Evolutionary conservation across 805 yeast genomes (phyloP), one percentile per base, ranked within the genome.

Genomic region (Scheffersomyces ergatensis): DNA sequence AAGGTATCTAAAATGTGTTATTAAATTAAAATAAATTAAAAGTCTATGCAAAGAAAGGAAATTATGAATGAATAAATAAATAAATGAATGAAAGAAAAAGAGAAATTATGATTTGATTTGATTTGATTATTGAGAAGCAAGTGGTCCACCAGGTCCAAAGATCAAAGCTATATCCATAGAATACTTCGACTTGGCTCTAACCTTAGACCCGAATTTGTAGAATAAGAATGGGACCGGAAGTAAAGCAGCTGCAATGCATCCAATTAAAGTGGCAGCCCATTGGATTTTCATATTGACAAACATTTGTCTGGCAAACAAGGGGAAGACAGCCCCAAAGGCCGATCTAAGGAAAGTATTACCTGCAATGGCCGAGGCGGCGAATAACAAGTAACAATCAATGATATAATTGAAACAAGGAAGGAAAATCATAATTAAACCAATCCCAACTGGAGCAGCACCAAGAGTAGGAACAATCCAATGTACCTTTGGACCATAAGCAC

Each of bases 391-490:
- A 34, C 83, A 66, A 55, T 82, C 85, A 36, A 82, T 76, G 45
- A 82, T 61, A 51, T 81, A 81, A 56, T 76, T 78, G 35, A 80
- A 57, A 43, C 78, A 72, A 5, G 83, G 79, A 48, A 77, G 77
- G 68, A 81, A 81, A 36, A 78, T 73, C 27, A 73, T 63, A 35
- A 80, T 59, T 47, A 79, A 70, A 12, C 83, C 84, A 45, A 52
- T 47, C 14, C 70, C 71, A 40, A 60, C 43, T 36, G 54, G 53
- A 2, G 65, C 55, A 4, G 79, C 78, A 40, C 77, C 71, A 15
- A 76, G 48, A 5, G 67, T 66, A n/a, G 80, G 70, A 6, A 81
- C 84, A 32, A 80, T 82, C 90, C 92, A 89, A 55, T 83, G 96
- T 27, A 86, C 78, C 14, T 63, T 62, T 24, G 80, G 61, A 36